Evolutionary conservation across 23 red algal species (phyloP).

Genomic region (Pyropia yezoensis): DNA sequence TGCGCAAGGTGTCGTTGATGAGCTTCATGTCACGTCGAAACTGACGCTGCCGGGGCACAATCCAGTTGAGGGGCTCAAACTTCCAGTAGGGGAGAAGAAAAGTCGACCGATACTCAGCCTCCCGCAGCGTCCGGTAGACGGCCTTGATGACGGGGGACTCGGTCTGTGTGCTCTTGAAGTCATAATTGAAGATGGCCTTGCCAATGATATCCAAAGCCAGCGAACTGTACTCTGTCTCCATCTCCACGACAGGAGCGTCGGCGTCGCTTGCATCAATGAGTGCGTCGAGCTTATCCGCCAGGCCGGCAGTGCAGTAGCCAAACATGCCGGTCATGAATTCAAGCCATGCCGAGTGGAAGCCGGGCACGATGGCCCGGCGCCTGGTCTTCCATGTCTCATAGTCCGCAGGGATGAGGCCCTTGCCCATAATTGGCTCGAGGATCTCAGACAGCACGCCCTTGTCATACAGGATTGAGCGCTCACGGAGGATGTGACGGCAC

Average conservation of each 20-base stretch:
- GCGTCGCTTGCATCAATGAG: slow-evolving; percentile 3
- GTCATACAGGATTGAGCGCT: slow-evolving; percentile 39
- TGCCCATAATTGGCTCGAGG: slow-evolving; percentile 74
- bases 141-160: slow-evolving; percentile 81
- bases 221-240: slow-evolving; percentile 69
- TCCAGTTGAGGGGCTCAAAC: slow-evolving; percentile 12
- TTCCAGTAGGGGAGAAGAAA: slow-evolving; percentile 69
- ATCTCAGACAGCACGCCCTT: slow-evolving; percentile 78
- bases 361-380: slow-evolving; percentile 50
- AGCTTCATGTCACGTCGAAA: slow-evolving; percentile 66
- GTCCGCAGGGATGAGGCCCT: slow-evolving; percentile 78
- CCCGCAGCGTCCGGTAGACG: slow-evolving; percentile 60
- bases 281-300: slow-evolving; percentile 34
- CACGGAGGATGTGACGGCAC: slow-evolving; percentile 33
- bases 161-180: slow-evolving; percentile 41
- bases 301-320: slow-evolving; percentile 17
- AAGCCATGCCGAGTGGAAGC: slow-evolving; percentile 57
- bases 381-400: slow-evolving; percentile 82
- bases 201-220: slow-evolving; percentile 68
- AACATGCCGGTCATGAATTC: slow-evolving; percentile 54
- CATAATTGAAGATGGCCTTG: slow-evolving; percentile 70
- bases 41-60: slow-evolving; percentile 51
- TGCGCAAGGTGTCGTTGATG: slow-evolving; percentile 53
- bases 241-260: slow-evolving; percentile 25
- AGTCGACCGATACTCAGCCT: slow-evolving; percentile 62